Evolutionary conservation across 140 eudicot genomes (phyloP), one percentile per base, ranked within the genome.

Genomic region (Senecio squalidus): DNA sequence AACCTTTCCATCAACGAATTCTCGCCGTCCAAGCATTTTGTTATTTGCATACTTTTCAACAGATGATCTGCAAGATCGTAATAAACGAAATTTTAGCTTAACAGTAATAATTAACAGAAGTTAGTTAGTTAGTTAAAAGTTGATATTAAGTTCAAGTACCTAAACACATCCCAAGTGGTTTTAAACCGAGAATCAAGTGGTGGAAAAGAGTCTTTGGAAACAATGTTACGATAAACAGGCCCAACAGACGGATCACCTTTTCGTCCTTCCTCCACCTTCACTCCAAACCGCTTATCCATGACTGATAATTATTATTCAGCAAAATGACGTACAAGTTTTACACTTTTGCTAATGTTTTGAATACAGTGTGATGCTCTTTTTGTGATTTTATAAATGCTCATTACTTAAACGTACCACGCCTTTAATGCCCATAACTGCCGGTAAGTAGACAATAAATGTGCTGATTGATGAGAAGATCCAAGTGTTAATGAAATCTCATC

Each of bases 11-110:
- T 80, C 29, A 4, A 48, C 68, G 48, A 59, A 26, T 67, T 86
- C 88, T 13, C 95, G 90, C 90, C 97, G 81, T 29, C 98, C 98
- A 31, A 92, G 81, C 96, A 92, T 92, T 64, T 70, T 81, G 60
- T 87, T 92, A 46, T 67, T 62, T 23, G 95, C 80, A 73, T 84
- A 52, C 70, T 74, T 81, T 41, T 92, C 84, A 29, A 51, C 94
- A 56, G 96, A 70, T 25, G 68, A 25, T 27, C 94, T 84, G 83
- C 57, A 30, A 13, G 48, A 22, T 4, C 9, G 4, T 3, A 10
- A 4, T 15, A 5, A 23, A 10, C 18, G 24, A 23, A 44, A 46
- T 46, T 20, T 7, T 3, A 16, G 61, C 9, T 55, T 55, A 11
- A 29, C 9, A 1, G 4, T 5, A 53, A 53, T 5, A 39, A 24